Conservation (phyloP, 352 stramenopile genomes). For the Phytopythium ostracodes region DNA sequence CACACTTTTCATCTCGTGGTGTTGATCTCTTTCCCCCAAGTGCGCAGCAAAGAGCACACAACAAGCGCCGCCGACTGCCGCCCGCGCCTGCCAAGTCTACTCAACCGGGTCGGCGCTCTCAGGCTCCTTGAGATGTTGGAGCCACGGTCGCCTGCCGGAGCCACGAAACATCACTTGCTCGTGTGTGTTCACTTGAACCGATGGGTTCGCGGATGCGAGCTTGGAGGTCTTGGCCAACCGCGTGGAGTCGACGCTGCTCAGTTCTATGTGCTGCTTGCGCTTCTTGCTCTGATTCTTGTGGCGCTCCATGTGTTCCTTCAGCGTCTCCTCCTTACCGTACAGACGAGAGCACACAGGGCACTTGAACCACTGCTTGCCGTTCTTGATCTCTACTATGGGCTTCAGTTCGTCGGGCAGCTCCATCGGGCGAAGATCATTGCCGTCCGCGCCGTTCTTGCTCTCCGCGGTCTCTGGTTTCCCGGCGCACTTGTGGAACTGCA, state of each 20-base stretch:
- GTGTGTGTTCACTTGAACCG: conserved; percentile 86
- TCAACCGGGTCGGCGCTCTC: conserved; percentile 13
- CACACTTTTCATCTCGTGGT: background rate
- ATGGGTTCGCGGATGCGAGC: conserved; percentile 81
- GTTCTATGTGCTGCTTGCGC: conserved; percentile 84
- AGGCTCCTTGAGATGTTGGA: conserved; percentile 61
- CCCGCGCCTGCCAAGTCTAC: conserved; percentile 5
- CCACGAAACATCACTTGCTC: conserved; percentile 84
- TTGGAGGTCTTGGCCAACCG: conserved; percentile 73
- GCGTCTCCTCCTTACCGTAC: conserved; percentile 74
- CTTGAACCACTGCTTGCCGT: conserved; percentile 85
- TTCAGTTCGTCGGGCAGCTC: conserved; percentile 59
- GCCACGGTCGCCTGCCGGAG: conserved; percentile 64
- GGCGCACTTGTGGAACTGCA: conserved; percentile 86
- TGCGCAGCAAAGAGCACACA: background rate
- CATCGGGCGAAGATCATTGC: conserved; percentile 50
- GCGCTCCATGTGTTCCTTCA: conserved; percentile 75
- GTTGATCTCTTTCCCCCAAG: background rate
- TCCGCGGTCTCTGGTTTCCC: conserved; percentile 36
- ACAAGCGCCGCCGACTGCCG: background rate
- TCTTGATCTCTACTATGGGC: conserved; percentile 71
- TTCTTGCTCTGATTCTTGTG: conserved; percentile 87
- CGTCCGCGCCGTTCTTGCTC: conserved; percentile 20
- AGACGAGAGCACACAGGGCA: conserved; percentile 74
- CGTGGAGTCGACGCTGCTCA: conserved; percentile 73